Base-by-base conservation (phyloP, 768 basidiomycete genomes). In the Tulasnella calospora region DNA sequence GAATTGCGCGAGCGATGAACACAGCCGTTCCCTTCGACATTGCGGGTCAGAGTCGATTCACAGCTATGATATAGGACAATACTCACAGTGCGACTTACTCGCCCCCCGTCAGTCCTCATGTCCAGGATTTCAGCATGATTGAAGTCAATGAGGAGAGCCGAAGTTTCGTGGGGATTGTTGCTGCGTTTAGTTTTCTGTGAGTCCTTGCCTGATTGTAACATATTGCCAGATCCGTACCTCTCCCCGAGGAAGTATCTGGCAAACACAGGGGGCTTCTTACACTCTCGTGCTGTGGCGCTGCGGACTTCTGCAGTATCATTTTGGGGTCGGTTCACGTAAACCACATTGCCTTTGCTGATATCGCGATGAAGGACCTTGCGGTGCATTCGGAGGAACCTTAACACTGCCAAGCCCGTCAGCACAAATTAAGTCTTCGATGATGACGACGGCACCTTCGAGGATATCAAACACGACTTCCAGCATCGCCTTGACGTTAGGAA, bases 321-420 rank as follows among this genome's bases (percentile, higher is more conserved):
- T 71, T n/a, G 71, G 71, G 21, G 23, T 61, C 30, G 57, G 10
- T 30, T 61, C 21, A 44, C 12, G n/a, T 36, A 71, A n/a, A 71
- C n/a, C 10, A 71, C 35, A 30, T 71, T 71, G 15, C 71, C 71
- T 36, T 21, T 36, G 41, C 71, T 71, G 71, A 71, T 71, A 27
- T 71, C 71, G 71, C 71, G 71, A 71, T 71, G 71, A 44, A 71
- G 71, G 35, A 71, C 41, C 12, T 71, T 35, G 23, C 71, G 71
- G 27, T 71, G 12, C 33, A 71, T 30, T 30, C 35, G 30, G 19
- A 71, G 71, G 71, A 33, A 71, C 71, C 71, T 36, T n/a, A 71
- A 71, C 27, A 36, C 71, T 71, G 35, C 35, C 15, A 36, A 71
- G 33, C 41, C 36, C 33, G 35, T 71, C 33, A 71, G 71, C 41